A percentile compares a stretch with the other conserved stretches of the same genome.
These are phyloP conservation scores for Orbilia ellipsospora DNA, from an alignment of 2,329 filamentous ascomycete genomes.

Conservation along the genomic window DNA sequence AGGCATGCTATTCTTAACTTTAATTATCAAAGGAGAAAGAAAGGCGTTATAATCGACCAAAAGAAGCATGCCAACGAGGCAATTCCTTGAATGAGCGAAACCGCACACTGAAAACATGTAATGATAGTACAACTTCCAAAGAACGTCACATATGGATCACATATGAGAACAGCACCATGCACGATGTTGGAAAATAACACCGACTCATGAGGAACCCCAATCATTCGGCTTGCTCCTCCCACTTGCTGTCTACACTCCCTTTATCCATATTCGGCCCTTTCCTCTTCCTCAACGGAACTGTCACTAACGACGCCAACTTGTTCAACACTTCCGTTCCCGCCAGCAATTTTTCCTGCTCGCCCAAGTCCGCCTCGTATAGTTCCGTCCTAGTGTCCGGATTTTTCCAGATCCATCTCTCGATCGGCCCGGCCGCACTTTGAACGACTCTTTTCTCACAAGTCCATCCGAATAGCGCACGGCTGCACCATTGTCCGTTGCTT, in stretches of 20 bases:
- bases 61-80: too few species aligned
- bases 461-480: constrained; percentile 48
- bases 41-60: too few species aligned
- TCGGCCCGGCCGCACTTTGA: constrained; percentile 26
- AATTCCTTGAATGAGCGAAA: too few species aligned
- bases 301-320: constrained; percentile 27
- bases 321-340: constrained; percentile 47
- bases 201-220: background rate
- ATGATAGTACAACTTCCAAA: too few species aligned
- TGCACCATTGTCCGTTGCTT: constrained; percentile 51
- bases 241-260: constrained; percentile 39
- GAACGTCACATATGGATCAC: background rate
- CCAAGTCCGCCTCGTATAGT: constrained; percentile 35
- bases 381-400: constrained; percentile 44
- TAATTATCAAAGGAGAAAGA: too few species aligned
- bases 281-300: constrained; percentile 32
- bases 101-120: too few species aligned
- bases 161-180: background rate
- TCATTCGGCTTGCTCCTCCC: constrained; percentile 28
- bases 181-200: background rate
- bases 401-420: constrained; percentile 47
- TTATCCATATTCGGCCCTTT: constrained; percentile 44
- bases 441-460: constrained; percentile 36
- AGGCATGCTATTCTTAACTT: too few species aligned
- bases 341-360: constrained; percentile 36